Base-by-base conservation (phyloP, 129 eudicot species). In the Lactuca sativa region DNA sequence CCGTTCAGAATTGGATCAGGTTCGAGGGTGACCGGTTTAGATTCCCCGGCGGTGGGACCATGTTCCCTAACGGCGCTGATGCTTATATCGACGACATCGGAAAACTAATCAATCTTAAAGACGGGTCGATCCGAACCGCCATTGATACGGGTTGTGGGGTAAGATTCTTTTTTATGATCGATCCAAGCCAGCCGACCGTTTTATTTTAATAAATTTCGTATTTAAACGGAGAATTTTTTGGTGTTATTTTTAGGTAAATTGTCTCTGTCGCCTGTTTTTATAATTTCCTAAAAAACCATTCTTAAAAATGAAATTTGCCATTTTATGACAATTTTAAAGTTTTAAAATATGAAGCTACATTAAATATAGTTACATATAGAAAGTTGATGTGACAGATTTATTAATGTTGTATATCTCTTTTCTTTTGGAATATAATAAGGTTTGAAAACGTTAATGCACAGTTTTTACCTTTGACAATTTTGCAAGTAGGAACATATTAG, bases 81-180 rank as follows among this genome's bases (percentile, higher is more conserved):
- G 88, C 95, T 10, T 93, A 93, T 59, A 93, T 93, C 64, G 97
- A 93, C 56, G 97, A 87, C 66, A 87, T 93, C 40, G 99, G 95
- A 25, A 81, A 83, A 75, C 49, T 90, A 59, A 93, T 93, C 17
- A 85, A 93, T 75, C 85, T 93, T 69, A 87, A 80, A 21, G 88
- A 85, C 75, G 99, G 99, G 59, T 87, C 95, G 33, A 82, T 93
- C 74, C 75, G 99, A 64, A 93, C 97, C 43, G 99, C 99, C 77
- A 90, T 93, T 78, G 99, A 93, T 76, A 93, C 99, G 17, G 99
- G 99, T 62, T 93, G 99, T 58, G 99, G 99, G 95, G 99, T 93
- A 85, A 77, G 77, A 41, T 59, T 63, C 30, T 52, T 41, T 41
- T 34, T 10, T 51, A 62, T 25, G 30, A 25, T 25, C 30, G 21